Evolutionary conservation across 1,139 yeast species (phyloP), one percentile per base, ranked within the genome.

Genomic region (Saccharomycopsis crataegensis): DNA sequence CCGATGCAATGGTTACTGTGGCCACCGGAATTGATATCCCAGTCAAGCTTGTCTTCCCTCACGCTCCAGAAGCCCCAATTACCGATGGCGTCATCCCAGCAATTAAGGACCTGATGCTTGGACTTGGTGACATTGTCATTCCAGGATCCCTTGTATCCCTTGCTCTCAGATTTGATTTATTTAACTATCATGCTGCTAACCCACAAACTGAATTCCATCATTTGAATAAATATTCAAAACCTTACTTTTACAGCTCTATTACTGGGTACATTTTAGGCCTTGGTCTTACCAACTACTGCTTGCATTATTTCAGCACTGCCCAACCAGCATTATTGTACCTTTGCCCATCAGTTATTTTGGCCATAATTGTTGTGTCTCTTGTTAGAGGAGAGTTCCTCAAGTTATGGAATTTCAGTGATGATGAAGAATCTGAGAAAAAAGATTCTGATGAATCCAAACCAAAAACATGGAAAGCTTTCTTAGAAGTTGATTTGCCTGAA

Each of bases 321-420:
- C 90, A 83, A 65, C 90, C 90, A 0, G 90, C 90, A 0, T 67
- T 84, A 56, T 65, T 83, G 31, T 83, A 82, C 62, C 67, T 83
- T 43, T 81, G 82, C 6, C 90, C 91, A 3, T 63, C 72, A 4
- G 57, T 82, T 49, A 55, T 78, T 0, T 34, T 70, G 0, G 67
- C 76, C 1, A 68, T 72, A 1, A 42, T 66, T 1, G 43, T 61
- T 0, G 61, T 68, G 3, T 77, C 79, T 0, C 44, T 61, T 22
- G 31, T 55, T 8, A 64, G 70, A 31, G 76, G 76, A 1, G 86
- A 82, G 45, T 59, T 77, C 33, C 57, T 55, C 0, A 59, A 65
- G 31, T 57, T 80, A 22, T 77, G 76, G 77, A 55, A 59, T 1
- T 75, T 65, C 54, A 62, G 61, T 38, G 77, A 72, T 50, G 61